Conservation (phyloP, 2,329 filamentous ascomycete genomes). For the Epichloe typhina region DNA sequence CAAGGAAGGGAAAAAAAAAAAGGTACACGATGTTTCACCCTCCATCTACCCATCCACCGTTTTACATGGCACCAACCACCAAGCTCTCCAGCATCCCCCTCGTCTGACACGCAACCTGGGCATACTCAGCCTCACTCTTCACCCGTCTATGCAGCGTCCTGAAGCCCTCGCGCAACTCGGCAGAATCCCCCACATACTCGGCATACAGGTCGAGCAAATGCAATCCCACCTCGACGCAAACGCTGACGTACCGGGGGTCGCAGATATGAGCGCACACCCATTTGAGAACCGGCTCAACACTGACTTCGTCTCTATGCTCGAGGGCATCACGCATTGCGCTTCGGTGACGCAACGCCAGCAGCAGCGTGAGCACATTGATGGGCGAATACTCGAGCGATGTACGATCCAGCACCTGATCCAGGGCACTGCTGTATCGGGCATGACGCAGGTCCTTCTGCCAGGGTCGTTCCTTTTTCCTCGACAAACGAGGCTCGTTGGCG, state of each 20-base stretch:
- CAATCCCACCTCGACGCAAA: slow-evolving; percentile 74
- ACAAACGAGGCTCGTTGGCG: slow-evolving; percentile 47
- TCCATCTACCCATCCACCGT: not conserved
- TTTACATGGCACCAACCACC: slow-evolving; percentile 22
- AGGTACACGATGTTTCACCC: not conserved
- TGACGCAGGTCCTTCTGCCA: slow-evolving; percentile 79
- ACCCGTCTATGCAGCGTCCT: slow-evolving; percentile 58
- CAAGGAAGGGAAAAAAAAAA: not conserved
- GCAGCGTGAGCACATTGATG: slow-evolving; percentile 56
- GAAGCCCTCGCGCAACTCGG: slow-evolving; percentile 59
- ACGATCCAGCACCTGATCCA: slow-evolving; percentile 63
- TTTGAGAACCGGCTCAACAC: slow-evolving; percentile 66
- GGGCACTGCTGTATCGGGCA: slow-evolving; percentile 60
- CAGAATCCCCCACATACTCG: slow-evolving; percentile 60
- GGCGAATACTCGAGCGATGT: slow-evolving; percentile 39
- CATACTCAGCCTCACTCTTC: slow-evolving; percentile 63
- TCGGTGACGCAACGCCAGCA: slow-evolving; percentile 77
- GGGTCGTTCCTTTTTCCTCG: slow-evolving; percentile 46
- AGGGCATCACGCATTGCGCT: slow-evolving; percentile 73
- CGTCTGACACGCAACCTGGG: slow-evolving; percentile 69
- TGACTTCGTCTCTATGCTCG: slow-evolving; percentile 65
- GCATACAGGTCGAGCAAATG: slow-evolving; percentile 80
- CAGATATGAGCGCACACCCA: slow-evolving; percentile 74
- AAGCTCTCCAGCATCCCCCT: slow-evolving; percentile 74
- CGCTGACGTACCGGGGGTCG: slow-evolving; percentile 66